phyloP scores from a whole-genome alignment of 495 filamentous ascomycete genomes.

The Neurospora terricola region DNA sequence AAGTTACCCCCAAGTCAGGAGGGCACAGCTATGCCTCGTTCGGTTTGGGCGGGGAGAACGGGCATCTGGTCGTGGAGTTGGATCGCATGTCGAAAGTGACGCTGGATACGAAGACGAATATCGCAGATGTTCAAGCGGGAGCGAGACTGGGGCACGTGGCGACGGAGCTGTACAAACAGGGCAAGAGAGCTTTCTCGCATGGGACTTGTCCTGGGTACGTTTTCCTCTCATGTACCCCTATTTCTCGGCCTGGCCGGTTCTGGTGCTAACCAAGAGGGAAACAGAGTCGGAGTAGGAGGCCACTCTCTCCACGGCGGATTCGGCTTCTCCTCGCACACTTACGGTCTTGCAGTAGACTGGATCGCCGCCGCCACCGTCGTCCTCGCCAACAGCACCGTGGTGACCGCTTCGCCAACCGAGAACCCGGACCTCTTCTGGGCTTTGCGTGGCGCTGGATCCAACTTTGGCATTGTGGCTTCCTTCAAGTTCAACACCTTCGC shows the following conservation, averaged over 20 bases:
- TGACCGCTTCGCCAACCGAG: conserved; percentile 28
- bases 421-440: conserved; percentile 38
- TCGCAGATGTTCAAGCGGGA: conserved; percentile 31
- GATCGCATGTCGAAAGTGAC: conserved; percentile 34
- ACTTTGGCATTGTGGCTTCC: conserved; percentile 31
- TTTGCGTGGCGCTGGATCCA: conserved; percentile 32
- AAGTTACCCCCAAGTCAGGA: conserved; percentile 34
- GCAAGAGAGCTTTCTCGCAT: conserved; percentile 33
- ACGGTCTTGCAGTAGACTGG: conserved; percentile 36
- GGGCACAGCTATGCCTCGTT: conserved; percentile 39
- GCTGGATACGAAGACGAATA: conserved; percentile 26
- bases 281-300: conserved; percentile 34
- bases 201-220: conserved; percentile 37
- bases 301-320: conserved; percentile 37
- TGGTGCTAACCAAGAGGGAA: conserved; percentile 4
- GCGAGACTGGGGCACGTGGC: conserved; percentile 33
- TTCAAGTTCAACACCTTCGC: conserved; percentile 36
- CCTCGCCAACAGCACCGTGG: conserved; percentile 31
- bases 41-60: conserved; percentile 37
- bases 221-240: background rate
- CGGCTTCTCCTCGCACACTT: conserved; percentile 36
- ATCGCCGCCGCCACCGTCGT: conserved; percentile 31
- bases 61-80: conserved; percentile 35
- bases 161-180: conserved; percentile 26
- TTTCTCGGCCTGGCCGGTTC: background rate